Evolutionary conservation across 805 yeast species (phyloP).

Genomic region (Nakazawaea holstii): DNA sequence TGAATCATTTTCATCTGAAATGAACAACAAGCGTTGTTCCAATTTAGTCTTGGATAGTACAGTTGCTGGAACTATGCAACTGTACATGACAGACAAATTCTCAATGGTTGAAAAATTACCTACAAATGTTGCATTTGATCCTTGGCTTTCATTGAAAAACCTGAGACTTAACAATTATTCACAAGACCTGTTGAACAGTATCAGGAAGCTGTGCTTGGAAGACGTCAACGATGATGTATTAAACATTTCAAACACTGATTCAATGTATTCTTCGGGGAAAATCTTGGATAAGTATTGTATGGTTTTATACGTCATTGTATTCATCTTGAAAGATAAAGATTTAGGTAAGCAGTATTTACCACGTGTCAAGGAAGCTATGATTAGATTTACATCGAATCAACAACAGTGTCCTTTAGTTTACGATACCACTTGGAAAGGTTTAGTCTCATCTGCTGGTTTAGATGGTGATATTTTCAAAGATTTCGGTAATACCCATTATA

Average conservation of each 20-base stretch:
- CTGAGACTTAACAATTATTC: slow-evolving; percentile 3
- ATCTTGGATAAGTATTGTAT: slow-evolving; percentile 82
- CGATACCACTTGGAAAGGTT: slow-evolving; percentile 71
- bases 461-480: slow-evolving; percentile 49
- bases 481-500: slow-evolving; percentile 66
- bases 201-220: slow-evolving; percentile 37
- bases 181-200: slow-evolving; percentile 23
- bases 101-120: slow-evolving; percentile 26
- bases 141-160: slow-evolving; percentile 44
- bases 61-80: slow-evolving; percentile 49
- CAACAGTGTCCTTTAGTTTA: slow-evolving; percentile 70
- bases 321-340: slow-evolving; percentile 49
- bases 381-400: slow-evolving; percentile 56
- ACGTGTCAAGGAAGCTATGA: slow-evolving; percentile 57
- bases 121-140: slow-evolving; percentile 37
- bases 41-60: slow-evolving; percentile 41
- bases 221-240: slow-evolving; percentile 50
- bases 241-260: slow-evolving; percentile 50
- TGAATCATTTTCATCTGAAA: slow-evolving; percentile 25
- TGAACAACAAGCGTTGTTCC: slow-evolving; percentile 17
- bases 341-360: slow-evolving; percentile 50
- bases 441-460: slow-evolving; percentile 60
- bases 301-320: slow-evolving; percentile 65
- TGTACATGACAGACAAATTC: slow-evolving; percentile 30
- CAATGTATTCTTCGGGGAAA: slow-evolving; percentile 89